These are phyloP conservation scores for Bryopsis sp. DNA, from an alignment of 139 green algal species.

Conservation along the genomic window DNA sequence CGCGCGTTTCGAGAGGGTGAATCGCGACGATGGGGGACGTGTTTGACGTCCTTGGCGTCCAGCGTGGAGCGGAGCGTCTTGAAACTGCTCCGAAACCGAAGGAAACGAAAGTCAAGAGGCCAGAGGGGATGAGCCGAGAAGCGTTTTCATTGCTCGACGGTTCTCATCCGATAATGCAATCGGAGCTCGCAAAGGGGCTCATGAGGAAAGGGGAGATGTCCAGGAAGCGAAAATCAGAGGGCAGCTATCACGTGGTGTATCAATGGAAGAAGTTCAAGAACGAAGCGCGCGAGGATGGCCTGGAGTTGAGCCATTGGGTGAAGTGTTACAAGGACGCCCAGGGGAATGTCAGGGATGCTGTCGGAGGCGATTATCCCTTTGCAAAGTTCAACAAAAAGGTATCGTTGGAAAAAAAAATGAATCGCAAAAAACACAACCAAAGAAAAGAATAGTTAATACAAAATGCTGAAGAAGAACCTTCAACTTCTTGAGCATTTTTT, in stretches of 20 bases:
- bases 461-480: no score
- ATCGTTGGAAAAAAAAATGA: no score
- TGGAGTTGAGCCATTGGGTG: conserved; percentile 73
- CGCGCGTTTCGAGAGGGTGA: no score
- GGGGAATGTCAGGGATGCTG: conserved; percentile 47
- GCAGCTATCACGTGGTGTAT: conserved; percentile 41
- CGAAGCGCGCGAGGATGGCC: conserved; percentile 48
- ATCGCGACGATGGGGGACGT: conserved; percentile 5
- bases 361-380: conserved; percentile 70
- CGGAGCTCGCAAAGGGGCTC: conserved; percentile 21
- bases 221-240: conserved; percentile 40
- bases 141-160: conserved; percentile 78
- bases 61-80: not conserved
- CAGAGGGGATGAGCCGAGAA: conserved; percentile 75
- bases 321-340: conserved; percentile 73
- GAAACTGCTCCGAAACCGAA: conserved; percentile 26
- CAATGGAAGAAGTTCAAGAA: conserved; percentile 66
- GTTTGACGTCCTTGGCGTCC: not conserved
- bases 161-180: conserved; percentile 71
- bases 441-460: no score
- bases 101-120: conserved; percentile 61
- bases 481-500: no score
- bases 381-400: conserved; percentile 90
- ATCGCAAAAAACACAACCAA: not conserved
- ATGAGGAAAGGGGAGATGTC: conserved; percentile 36